Base-by-base conservation (phyloP, 306 rosid species). In the Acacia melanoxylon region DNA sequence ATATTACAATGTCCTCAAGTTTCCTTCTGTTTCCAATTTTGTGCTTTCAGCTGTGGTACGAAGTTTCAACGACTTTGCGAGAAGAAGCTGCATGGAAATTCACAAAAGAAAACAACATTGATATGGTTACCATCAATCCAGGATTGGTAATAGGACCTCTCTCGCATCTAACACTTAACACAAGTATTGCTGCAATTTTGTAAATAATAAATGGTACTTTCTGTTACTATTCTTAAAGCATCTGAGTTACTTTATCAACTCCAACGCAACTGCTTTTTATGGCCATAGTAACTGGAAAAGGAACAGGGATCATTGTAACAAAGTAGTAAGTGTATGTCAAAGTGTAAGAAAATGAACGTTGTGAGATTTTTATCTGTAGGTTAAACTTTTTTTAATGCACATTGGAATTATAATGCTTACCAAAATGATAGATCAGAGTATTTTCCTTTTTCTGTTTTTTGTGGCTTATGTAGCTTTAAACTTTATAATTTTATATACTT, bases 1-100 rank as follows among this genome's bases (percentile, higher is more conserved):
- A 35, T 5, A 29, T 72, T 14, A 74, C 48, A 54, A 54, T 11
- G 25, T 31, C 58, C 63, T 31, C 3, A 14, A 5, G 24, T 51
- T 33, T 79, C 20, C 15, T 48, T 29, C 35, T 61, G n/a, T 31
- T 12, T 31, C 44, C 3, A 59, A 44, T 25, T 59, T 20, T 72
- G 10, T 62, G 29, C 29, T 75, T 84, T 65, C 86, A 91, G 94
- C 45, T 80, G 22, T 91, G 94, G 94, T 89, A 89, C 49, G 83
- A 75, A 83, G 86, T 87, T 78, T 91, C 94, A 31, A 91, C 87
- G 86, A 91, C 92, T 67, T 80, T 91, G 83, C 92, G 91, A 20
- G 94, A 91, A 85, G 92, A 89, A 7, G 87, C 89, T 78, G 94
- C 91, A 65, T 91, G 94, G 94, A 89, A 89, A 76, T 89, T 91